phyloP scores from a whole-genome alignment of 2,329 filamentous ascomycete genomes.

The Colletotrichum lentis region DNA sequence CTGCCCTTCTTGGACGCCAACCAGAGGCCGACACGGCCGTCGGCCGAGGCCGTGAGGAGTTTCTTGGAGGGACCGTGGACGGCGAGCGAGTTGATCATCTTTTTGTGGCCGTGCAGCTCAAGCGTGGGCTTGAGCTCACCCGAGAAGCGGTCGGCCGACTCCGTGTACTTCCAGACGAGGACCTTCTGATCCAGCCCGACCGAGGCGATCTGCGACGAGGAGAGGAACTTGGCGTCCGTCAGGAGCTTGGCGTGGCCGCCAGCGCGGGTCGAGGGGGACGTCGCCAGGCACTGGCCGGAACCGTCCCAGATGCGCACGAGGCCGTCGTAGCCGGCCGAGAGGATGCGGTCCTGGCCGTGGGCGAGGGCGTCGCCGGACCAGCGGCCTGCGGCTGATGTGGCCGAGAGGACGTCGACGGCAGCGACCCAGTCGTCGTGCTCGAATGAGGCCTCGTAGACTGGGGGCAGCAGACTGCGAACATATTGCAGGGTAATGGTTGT shows the following conservation, averaged over 20 bases:
- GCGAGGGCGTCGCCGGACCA: conserved; percentile 62
- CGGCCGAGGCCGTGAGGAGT: conserved; percentile 84
- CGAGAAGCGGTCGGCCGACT: conserved; percentile 67
- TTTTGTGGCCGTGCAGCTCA: conserved; percentile 84
- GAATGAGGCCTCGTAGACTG: conserved; percentile 88
- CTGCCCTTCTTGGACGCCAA: conserved; percentile 79
- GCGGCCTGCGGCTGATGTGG: conserved; percentile 66
- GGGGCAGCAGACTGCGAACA: conserved; percentile 88
- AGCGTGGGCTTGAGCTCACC: conserved; percentile 74
- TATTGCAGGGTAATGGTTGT: conserved; percentile 90
- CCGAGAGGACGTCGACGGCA: conserved; percentile 81
- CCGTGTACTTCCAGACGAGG: conserved; percentile 87
- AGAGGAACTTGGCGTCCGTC: conserved; percentile 85
- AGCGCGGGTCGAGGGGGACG: conserved; percentile 70
- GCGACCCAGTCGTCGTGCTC: conserved; percentile 98
- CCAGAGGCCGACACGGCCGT: conserved; percentile 89
- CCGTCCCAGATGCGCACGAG: conserved; percentile 88
- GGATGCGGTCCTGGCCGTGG: conserved; percentile 72
- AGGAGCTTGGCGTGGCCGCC: conserved; percentile 80
- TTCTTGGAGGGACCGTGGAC: conserved; percentile 77
- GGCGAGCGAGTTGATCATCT: conserved; percentile 76
- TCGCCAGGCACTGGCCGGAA: conserved; percentile 84
- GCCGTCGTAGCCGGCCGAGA: conserved; percentile 96
- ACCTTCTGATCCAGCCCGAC: conserved; percentile 86
- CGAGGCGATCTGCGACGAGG: conserved; percentile 79